A percentile compares a stretch with the other conserved stretches of the same genome.
phyloP scores from a whole-genome alignment of 1,284 basidiomycete genomes.

The Rhodotorula mucilaginosa region DNA sequence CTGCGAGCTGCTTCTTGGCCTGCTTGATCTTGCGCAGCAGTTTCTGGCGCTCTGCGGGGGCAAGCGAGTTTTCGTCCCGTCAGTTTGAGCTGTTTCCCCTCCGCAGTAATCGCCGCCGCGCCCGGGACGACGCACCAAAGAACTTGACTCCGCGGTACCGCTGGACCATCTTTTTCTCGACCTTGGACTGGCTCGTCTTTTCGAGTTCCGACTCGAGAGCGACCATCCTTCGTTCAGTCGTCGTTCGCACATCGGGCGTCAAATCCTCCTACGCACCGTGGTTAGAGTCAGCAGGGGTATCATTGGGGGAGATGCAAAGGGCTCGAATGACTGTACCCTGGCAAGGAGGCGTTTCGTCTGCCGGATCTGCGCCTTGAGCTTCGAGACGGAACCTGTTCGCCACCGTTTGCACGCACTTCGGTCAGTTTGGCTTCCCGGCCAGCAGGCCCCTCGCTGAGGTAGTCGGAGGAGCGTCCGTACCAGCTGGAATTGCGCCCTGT shows the following conservation, averaged over 20 bases:
- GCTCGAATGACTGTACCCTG: slow-evolving; percentile 5
- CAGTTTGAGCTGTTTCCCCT: background rate
- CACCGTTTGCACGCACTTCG: too few relatives aligned
- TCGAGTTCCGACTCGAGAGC: slow-evolving; percentile 27
- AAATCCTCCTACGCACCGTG: slow-evolving; percentile 24
- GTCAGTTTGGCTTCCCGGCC: background rate
- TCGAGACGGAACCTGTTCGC: slow-evolving; percentile 31
- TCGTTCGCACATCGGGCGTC: slow-evolving; percentile 34
- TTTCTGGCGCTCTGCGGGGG: slow-evolving; percentile 36
- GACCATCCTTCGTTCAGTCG: slow-evolving; percentile 29
- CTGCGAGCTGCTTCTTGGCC: slow-evolving; percentile 26
- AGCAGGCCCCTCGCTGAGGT: fast-evolving
- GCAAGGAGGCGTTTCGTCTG: slow-evolving; percentile 38
- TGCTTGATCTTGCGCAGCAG: slow-evolving; percentile 39
- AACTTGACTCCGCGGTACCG: slow-evolving; percentile 40
- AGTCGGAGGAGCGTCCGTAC: background rate
- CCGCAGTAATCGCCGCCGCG: background rate
- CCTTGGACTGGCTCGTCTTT: slow-evolving; percentile 20
- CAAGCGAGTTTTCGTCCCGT: background rate
- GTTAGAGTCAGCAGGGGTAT: background rate
- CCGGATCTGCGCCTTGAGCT: slow-evolving; percentile 38
- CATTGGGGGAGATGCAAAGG: too few relatives aligned
- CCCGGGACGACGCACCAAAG: slow-evolving; percentile 29
- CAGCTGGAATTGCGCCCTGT: slow-evolving; percentile 2
- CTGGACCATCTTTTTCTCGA: slow-evolving; percentile 39